A percentile compares a stretch with the other conserved stretches of the same genome.
These are phyloP conservation scores for Gracilaria caudata DNA, from an alignment of 23 red algal species.

Conservation along the genomic window DNA sequence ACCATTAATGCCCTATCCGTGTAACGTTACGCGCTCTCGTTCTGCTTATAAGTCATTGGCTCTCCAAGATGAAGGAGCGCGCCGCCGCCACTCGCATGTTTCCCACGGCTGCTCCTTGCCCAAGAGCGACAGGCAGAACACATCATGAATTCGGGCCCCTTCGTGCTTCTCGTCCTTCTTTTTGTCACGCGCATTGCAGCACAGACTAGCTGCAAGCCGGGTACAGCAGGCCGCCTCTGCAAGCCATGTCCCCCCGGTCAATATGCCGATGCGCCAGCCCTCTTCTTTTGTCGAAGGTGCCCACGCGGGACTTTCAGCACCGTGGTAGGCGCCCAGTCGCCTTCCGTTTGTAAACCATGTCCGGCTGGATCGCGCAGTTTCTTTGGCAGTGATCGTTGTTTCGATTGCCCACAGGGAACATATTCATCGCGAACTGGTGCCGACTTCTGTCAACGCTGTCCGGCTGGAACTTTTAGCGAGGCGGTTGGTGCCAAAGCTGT, in stretches of 20 bases:
- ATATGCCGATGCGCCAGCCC: constrained; percentile 22
- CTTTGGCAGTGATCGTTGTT: constrained; percentile 25
- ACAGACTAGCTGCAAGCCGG: constrained; percentile 16
- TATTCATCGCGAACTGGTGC: constrained; percentile 32
- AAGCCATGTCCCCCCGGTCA: constrained; percentile 34
- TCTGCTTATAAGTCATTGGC: not conserved
- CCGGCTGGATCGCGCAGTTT: constrained; percentile 30
- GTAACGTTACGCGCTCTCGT: not conserved
- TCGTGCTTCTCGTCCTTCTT: not conserved
- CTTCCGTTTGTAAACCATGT: constrained; percentile 53
- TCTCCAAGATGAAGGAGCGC: not conserved
- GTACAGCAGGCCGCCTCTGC: constrained; percentile 21
- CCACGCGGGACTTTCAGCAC: constrained; percentile 54
- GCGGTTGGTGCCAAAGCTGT: constrained; percentile 22
- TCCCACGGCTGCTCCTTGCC: not conserved
- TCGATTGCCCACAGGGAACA: constrained; percentile 37
- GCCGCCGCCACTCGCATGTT: not conserved
- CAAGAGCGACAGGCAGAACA: not conserved
- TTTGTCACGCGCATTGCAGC: not conserved
- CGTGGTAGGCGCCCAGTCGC: constrained; percentile 11
- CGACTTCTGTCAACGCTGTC: constrained; percentile 40
- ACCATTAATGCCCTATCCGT: too few species aligned
- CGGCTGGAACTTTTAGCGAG: constrained; percentile 40
- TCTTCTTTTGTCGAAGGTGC: constrained; percentile 15
- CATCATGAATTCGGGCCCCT: not conserved